Base-by-base conservation (phyloP, 2,329 filamentous ascomycete genomes). In the Botrytis byssoidea region DNA sequence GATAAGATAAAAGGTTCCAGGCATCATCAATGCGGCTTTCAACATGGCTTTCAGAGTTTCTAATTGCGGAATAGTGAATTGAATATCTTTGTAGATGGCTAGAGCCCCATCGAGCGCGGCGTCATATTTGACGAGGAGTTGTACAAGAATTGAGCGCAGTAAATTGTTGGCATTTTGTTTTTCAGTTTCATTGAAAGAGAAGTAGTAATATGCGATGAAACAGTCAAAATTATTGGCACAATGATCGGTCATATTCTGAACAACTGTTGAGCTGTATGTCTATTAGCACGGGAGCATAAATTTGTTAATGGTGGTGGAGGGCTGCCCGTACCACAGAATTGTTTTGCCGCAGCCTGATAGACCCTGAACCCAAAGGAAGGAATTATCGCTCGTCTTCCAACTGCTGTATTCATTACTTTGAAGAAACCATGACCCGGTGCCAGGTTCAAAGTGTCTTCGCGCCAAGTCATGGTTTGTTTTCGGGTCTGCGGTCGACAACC, bases 341-440 rank as follows among this genome's bases (percentile, higher is more conserved):
- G 51, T 70, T 57, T 70, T 70, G 4, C 67, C 67, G 40, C 48
- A 55, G n/a, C 67, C 67, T 42, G 67, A 37, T 29, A 70, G 37
- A 35, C 51, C 67, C 42, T 70, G 67, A 12, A 46, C 16, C 51
- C 67, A 70, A 32, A 60, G 51, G 8, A 60, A 70, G 22, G 67
- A 60, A n/a, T 42, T 46, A 7, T 37, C 6, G 37, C 10, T 40
- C 37, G 8, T 20, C 40, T 35, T 70, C 67, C 51, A 70, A 42
- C 7, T 44, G 18, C 12, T 8, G 20, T 70, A 46, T n/a, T 60
- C 8, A 22, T 29, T 16, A 51, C 37, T 40, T 42, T 46, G 51
- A 35, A 70, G 67, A 29, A 60, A 60, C 67, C 67, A 70, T 32
- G 37, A 42, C 12, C 67, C 37, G 20, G 67, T 60, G 29, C 51